Conservation (phyloP, 2,329 filamentous ascomycete species). For the Verticillium nonalfalfae region DNA sequence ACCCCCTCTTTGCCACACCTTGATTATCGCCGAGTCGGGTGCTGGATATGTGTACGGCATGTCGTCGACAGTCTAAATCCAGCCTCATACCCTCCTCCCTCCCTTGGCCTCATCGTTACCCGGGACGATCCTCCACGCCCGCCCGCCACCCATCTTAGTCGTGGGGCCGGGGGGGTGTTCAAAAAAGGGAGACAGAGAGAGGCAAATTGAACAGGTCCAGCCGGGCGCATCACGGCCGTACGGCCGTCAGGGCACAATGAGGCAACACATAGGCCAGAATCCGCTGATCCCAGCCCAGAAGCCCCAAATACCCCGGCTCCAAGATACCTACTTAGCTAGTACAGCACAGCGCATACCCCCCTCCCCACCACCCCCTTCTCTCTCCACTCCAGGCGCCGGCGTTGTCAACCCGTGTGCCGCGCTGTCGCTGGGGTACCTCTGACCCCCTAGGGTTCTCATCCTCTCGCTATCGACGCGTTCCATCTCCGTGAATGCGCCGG, state of each 20-base stretch:
- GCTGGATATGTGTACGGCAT: too few species aligned
- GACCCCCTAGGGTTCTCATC: neutral
- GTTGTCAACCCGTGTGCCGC: neutral
- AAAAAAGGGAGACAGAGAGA: too few species aligned
- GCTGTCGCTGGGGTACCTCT: neutral
- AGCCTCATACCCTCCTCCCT: neutral
- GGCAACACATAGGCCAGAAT: neutral
- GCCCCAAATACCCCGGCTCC: neutral
- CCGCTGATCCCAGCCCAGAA: neutral
- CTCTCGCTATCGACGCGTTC: neutral
- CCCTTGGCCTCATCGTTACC: neutral
- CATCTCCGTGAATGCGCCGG: neutral
- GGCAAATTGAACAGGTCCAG: neutral
- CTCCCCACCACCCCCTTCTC: neutral
- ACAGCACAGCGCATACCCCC: neutral
- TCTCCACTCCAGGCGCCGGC: neutral
- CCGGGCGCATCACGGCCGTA: neutral
- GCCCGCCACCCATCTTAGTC: neutral
- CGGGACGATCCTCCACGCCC: neutral
- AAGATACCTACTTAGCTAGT: neutral
- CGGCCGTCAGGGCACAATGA: neutral
- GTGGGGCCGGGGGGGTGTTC: too few species aligned
- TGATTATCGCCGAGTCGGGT: too few species aligned
- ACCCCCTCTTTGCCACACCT: too few species aligned
- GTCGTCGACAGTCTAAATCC: neutral